phyloP scores from a whole-genome alignment of 2,329 filamentous ascomycete species.

The Thielaviopsis musarum region DNA sequence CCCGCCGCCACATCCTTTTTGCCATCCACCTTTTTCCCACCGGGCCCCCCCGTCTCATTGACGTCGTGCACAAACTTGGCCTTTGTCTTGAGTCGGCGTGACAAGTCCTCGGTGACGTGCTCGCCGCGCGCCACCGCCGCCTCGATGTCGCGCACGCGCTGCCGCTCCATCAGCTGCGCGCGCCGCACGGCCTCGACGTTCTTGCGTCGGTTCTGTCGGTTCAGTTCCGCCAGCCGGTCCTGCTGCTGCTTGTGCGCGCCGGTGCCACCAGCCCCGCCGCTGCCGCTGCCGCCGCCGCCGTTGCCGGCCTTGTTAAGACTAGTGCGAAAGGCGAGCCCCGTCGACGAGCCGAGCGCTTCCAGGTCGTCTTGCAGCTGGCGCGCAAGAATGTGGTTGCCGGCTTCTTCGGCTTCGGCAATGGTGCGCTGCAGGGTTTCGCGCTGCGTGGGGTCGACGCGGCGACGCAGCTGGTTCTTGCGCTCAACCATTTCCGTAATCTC shows the following conservation, averaged over 20 bases:
- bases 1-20: slow-evolving; percentile 15
- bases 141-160: slow-evolving; percentile 41
- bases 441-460: slow-evolving; percentile 48
- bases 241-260: slow-evolving; percentile 45
- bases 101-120: slow-evolving; percentile 38
- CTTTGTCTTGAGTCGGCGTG: slow-evolving; percentile 46
- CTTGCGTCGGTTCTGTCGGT: slow-evolving; percentile 64
- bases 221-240: slow-evolving; percentile 68
- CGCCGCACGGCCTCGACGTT: slow-evolving; percentile 85
- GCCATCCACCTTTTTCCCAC: background rate
- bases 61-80: slow-evolving; percentile 53
- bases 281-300: slow-evolving; percentile 12
- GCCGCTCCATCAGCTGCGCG: slow-evolving; percentile 70
- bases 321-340: slow-evolving; percentile 52
- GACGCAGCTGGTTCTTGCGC: slow-evolving; percentile 50
- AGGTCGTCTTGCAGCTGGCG: slow-evolving; percentile 41
- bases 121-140: slow-evolving; percentile 47
- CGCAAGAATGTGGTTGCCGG: slow-evolving; percentile 42
- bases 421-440: slow-evolving; percentile 49
- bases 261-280: slow-evolving; percentile 15
- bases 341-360: slow-evolving; percentile 47
- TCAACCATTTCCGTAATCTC: slow-evolving; percentile 68
- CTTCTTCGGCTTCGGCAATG: slow-evolving; percentile 47
- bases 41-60: slow-evolving; percentile 21
- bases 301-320: slow-evolving; percentile 32